Percentiles rank a stretch among this genome's conserved stretches.
phyloP scores from a whole-genome alignment of 768 basidiomycete genomes.

The Porpolomopsis calyptriformis region DNA sequence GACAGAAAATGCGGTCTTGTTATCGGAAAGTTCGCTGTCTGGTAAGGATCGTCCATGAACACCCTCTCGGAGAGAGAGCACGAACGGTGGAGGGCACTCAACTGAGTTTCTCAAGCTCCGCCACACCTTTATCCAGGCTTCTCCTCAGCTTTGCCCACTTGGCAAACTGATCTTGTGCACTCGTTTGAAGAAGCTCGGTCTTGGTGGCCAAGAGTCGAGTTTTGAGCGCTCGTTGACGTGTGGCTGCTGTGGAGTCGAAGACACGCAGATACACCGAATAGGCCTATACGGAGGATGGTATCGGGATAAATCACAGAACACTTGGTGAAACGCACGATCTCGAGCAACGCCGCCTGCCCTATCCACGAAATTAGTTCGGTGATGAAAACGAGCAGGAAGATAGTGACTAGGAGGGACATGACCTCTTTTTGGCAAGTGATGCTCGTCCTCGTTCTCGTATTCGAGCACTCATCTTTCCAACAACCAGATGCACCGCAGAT shows the following conservation, averaged over 20 bases:
- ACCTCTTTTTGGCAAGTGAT: background rate
- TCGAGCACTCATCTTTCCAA: too few relatives aligned
- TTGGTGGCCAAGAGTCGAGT: conserved; percentile 69
- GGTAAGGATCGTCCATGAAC: background rate
- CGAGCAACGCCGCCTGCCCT: conserved; percentile 73
- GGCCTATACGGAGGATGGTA: conserved; percentile 39
- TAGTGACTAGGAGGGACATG: conserved; percentile 75
- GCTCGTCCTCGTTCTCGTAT: too few relatives aligned
- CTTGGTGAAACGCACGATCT: conserved; percentile 72
- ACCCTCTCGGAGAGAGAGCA: background rate
- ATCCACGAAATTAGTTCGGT: conserved; percentile 84
- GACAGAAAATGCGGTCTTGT: conserved; percentile 52
- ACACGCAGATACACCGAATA: conserved; percentile 62
- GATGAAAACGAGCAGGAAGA: conserved; percentile 72
- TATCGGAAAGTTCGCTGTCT: conserved; percentile 60
- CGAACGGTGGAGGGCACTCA: conserved; percentile 21
- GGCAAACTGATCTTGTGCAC: conserved; percentile 94
- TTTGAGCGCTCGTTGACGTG: conserved; percentile 64
- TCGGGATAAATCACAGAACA: too few relatives aligned
- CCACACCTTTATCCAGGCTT: conserved; percentile 83
- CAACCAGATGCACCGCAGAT: too few relatives aligned
- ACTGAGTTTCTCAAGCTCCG: conserved; percentile 91
- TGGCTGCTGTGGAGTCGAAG: conserved; percentile 44
- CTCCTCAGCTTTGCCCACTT: conserved; percentile 94
- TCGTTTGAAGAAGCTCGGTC: conserved; percentile 78